Base-by-base conservation (phyloP, 1,139 yeast genomes). In the Saccharomyces hybrid region DNA sequence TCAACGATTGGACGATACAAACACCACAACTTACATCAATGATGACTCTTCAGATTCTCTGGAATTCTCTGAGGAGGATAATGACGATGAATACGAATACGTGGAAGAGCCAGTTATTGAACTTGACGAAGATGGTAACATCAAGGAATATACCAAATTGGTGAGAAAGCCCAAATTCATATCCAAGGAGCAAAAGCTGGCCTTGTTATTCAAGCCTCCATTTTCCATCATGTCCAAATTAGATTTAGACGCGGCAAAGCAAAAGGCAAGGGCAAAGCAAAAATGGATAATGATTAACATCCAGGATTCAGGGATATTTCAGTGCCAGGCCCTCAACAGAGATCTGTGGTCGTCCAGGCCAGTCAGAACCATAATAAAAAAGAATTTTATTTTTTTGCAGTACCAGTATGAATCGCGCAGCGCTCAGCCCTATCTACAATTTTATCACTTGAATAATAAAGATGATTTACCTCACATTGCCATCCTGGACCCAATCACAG, bases 401-500 rank as follows among this genome's bases (percentile, higher is more conserved):
- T 91, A 86, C 68, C 91, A 86, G 61, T 77, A 77, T 52, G 95
- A 87, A 62, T 84, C 95, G 1, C 80, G 81, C 8, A 84, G 81
- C 57, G 98, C 97, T 1, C 75, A 76, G 58, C 80, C 78, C 57
- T 93, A 88, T 67, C 66, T 77, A 25, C 84, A 84, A 59, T 86
- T 87, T 66, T 91, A 93, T 67, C 84, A 86, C 3, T 75, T 83
- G 52, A 70, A 76, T 2, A 61, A 59, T 46, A 67, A 61, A 48
- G 79, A 79, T 28, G 78, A 73, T 32, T 86, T 75, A 65, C 99
- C 99, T 1, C 97, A 93, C 68, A 83, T 95, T 47, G 89, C 97
- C 2, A 88, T 95, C 47, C 70, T 95, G 54, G 99, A 95, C 67
- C 97, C 99, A 1, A 81, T 91, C 67, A 93, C 99, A 0, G 98